These are phyloP conservation scores for Sordariomycetes sp. DNA, from an alignment of 2,329 filamentous ascomycete genomes.

Conservation along the genomic window DNA sequence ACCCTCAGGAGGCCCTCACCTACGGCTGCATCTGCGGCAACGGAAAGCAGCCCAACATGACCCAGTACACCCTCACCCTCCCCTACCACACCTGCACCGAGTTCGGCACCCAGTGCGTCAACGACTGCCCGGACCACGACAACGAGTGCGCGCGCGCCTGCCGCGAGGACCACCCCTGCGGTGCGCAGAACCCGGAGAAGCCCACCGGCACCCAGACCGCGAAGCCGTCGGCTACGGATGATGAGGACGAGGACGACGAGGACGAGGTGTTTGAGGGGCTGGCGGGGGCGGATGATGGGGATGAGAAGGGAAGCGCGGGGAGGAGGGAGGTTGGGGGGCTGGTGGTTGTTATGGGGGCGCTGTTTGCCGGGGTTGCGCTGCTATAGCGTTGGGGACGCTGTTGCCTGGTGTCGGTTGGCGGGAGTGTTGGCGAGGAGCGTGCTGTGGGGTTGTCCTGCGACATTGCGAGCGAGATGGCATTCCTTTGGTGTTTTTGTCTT, in stretches of 20 bases:
- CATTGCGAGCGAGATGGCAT: not conserved
- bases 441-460: not conserved
- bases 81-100: slow-evolving; percentile 65
- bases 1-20: slow-evolving; percentile 39
- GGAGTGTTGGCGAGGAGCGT: not conserved
- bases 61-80: slow-evolving; percentile 65
- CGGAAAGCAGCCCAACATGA: slow-evolving; percentile 54
- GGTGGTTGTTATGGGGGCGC: slow-evolving; percentile 19
- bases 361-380: slow-evolving; percentile 26
- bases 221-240: slow-evolving; percentile 9
- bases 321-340: slow-evolving; percentile 16
- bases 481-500: not conserved
- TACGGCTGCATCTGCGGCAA: slow-evolving; percentile 63
- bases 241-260: slow-evolving; percentile 7
- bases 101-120: slow-evolving; percentile 57
- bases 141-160: slow-evolving; percentile 47
- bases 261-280: slow-evolving; percentile 8
- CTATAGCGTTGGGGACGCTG: slow-evolving; percentile 16
- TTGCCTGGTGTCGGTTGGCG: not conserved
- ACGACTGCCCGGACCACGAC: slow-evolving; percentile 38
- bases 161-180: slow-evolving; percentile 56
- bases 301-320: slow-evolving; percentile 15
- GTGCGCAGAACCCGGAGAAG: slow-evolving; percentile 49
- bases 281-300: not conserved
- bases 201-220: slow-evolving; percentile 35